Evolutionary conservation across 495 filamentous ascomycete genomes (phyloP), one percentile per base, ranked within the genome.

Genomic region (Pseudoneurospora amorphoporcata): DNA sequence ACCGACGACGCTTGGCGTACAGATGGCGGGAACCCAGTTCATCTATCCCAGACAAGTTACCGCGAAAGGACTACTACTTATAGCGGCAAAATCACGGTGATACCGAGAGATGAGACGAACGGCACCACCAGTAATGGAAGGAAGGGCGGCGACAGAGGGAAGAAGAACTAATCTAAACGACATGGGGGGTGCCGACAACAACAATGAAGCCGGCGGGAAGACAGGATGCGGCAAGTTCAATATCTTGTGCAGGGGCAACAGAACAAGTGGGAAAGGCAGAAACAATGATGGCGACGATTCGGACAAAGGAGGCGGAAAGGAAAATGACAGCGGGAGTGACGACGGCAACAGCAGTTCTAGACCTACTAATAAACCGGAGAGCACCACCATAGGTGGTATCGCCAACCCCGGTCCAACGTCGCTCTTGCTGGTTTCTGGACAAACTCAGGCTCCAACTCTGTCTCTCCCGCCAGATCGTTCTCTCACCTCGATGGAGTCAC

Each of bases 141-240:
- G 23, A 32, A 29, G 45, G 72, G 72, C 16, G 47, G 69, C 68
- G 47, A 72, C 43, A 71, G 72, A 38, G 70, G 71, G 35, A 32
- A 32, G 35, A 71, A 70, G 37, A 29, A 29, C 72, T 32, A 68
- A 73, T 53, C 39, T 39, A 47, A 70, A 73, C 68, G 73, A 68
- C 29, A 70, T 45, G 29, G 73, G 68, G 37, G 72, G 45, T 29
- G 40, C 19, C 4, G 61, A 37, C 53, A 72, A 70, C 6, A 68
- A 70, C 69, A 72, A 74, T n/a, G 76, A 76, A 2, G 74, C 70
- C 38, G 70, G 68, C 19, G 72, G 71, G 17, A 73, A 75, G 19
- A 75, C 58, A 42, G 73, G 47, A 23, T 61, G 14, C 16, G 43
- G 68, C 17, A 42, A 70, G 16, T 35, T 70, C n/a, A n/a, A 47